These are phyloP conservation scores for Peronospora destructor DNA, from an alignment of 352 stramenopile species.

Conservation along the genomic window DNA sequence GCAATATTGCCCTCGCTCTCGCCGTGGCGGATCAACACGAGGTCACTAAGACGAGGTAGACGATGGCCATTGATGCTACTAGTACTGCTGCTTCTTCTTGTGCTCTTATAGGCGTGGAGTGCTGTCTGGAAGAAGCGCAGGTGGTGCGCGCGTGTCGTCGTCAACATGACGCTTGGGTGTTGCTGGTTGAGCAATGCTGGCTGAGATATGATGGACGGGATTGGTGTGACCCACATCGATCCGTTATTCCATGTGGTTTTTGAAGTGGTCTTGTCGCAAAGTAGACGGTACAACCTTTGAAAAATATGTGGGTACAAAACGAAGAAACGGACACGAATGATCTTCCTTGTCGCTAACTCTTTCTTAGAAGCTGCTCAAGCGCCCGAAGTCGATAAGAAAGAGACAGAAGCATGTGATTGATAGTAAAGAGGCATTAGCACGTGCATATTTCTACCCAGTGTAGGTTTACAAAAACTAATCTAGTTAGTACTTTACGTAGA, in stretches of 20 bases:
- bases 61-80: slow-evolving; percentile 19
- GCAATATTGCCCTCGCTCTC: slow-evolving; percentile 87
- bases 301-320: slow-evolving; percentile 1
- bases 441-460: not conserved
- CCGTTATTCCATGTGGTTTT: not conserved
- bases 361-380: slow-evolving; percentile 30
- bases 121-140: slow-evolving; percentile 1
- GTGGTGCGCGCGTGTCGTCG: slow-evolving; percentile 13
- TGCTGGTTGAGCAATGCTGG: not conserved
- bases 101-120: slow-evolving; percentile 5
- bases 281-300: not conserved
- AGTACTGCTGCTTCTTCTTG: slow-evolving; percentile 13
- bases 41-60: slow-evolving; percentile 58
- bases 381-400: slow-evolving; percentile 2
- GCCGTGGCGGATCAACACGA: slow-evolving; percentile 85
- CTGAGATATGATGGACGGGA: not conserved
- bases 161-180: slow-evolving; percentile 13
- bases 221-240: slow-evolving; percentile 20
- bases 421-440: not conserved
- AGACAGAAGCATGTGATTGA: slow-evolving; percentile 1
- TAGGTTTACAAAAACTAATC: slow-evolving; percentile 5
- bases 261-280: slow-evolving; percentile 10
- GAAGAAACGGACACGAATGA: slow-evolving; percentile 32
- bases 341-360: slow-evolving; percentile 9
- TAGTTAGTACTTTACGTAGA: slow-evolving; percentile 8